Conservation (phyloP, 1,284 basidiomycete species). For the Ustilago tritici region DNA sequence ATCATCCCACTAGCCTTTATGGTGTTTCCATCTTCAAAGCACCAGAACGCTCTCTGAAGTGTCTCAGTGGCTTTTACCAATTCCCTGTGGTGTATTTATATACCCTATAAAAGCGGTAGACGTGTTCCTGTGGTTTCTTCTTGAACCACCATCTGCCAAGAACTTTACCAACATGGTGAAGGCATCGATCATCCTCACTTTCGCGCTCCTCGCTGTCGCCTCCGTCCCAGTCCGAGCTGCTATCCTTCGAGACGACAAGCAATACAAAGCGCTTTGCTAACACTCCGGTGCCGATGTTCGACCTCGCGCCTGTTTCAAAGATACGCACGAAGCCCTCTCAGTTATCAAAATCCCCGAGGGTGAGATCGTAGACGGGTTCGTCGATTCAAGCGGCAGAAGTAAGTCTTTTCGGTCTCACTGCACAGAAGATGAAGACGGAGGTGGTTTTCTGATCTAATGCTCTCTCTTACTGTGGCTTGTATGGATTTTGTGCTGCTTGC, state of each 20-base stretch:
- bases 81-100: too few relatives aligned
- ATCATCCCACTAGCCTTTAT: too few relatives aligned
- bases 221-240: background rate
- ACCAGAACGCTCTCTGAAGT: too few relatives aligned
- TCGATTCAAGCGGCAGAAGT: conserved; percentile 6
- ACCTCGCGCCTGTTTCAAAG: conserved; percentile 5
- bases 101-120: background rate
- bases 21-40: too few relatives aligned
- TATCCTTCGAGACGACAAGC: conserved; percentile 2
- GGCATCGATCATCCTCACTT: background rate
- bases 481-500: background rate
- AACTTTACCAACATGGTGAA: background rate
- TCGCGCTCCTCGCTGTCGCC: background rate
- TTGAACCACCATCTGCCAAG: background rate
- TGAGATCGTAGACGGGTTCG: background rate
- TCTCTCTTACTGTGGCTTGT: background rate
- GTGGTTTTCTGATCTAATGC: background rate
- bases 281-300: background rate
- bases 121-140: background rate
- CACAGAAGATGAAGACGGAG: background rate
- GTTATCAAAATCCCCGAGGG: background rate
- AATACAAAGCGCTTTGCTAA: conserved; percentile 1
- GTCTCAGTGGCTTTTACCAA: too few relatives aligned
- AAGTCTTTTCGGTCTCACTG: background rate
- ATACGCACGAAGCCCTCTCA: background rate